Evolutionary conservation across 495 filamentous ascomycete genomes (phyloP).

Genomic region (Tuber brumale): DNA sequence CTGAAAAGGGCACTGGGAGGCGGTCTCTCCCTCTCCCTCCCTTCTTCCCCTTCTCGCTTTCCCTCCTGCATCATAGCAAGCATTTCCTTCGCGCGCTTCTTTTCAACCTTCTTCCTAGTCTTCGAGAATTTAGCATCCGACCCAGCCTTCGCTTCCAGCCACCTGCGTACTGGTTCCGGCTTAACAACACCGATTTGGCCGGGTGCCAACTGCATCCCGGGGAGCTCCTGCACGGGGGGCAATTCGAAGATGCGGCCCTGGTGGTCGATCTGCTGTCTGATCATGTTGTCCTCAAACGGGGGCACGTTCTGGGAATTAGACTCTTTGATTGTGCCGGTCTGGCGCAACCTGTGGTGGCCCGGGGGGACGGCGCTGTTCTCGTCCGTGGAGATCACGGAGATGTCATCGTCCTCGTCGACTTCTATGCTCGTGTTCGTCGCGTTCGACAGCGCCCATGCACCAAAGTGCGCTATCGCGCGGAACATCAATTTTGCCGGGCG

Average conservation of each 20-base stretch:
- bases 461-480: slow-evolving; percentile 80
- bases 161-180: slow-evolving; percentile 68
- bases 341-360: slow-evolving; percentile 17
- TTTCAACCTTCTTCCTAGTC: slow-evolving; percentile 61
- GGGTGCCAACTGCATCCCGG: slow-evolving; percentile 55
- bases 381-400: slow-evolving; percentile 62
- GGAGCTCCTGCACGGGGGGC: slow-evolving; percentile 54
- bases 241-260: slow-evolving; percentile 66
- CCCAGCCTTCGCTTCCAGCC: slow-evolving; percentile 62
- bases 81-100: slow-evolving; percentile 58
- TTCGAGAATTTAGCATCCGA: slow-evolving; percentile 66
- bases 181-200: slow-evolving; percentile 72
- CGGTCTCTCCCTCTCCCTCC: slow-evolving; percentile 64
- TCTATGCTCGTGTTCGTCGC: slow-evolving; percentile 74
- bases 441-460: slow-evolving; percentile 77
- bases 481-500: slow-evolving; percentile 94
- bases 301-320: slow-evolving; percentile 48
- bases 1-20: slow-evolving; percentile 78
- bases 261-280: slow-evolving; percentile 75
- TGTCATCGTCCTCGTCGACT: slow-evolving; percentile 67
- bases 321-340: slow-evolving; percentile 27
- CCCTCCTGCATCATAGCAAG: slow-evolving; percentile 63
- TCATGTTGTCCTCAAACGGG: slow-evolving; percentile 62
- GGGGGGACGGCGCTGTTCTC: slow-evolving; percentile 13
- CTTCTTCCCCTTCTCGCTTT: slow-evolving; percentile 62